Percentiles rank a stretch among this genome's conserved stretches.
Conservation (phyloP, 2,329 filamentous ascomycete genomes). For the Xylariaceae sp. region DNA sequence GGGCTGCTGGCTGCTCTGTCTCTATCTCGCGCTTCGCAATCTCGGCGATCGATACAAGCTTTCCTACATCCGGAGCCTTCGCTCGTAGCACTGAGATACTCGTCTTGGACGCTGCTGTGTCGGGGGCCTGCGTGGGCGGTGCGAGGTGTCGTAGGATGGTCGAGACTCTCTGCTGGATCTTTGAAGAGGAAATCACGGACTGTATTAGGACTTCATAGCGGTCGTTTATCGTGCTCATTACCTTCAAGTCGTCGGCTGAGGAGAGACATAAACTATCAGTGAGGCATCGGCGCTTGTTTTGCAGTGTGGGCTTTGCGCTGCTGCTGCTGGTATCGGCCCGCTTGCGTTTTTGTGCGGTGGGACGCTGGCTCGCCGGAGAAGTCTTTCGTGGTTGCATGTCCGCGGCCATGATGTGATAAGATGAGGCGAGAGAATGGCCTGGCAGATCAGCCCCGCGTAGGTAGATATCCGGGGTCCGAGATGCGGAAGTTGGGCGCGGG, state of each 20-base stretch:
- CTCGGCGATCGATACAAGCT: constrained; percentile 65
- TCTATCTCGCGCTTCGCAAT: constrained; percentile 56
- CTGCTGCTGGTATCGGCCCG: constrained; percentile 22
- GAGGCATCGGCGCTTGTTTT: constrained; percentile 28
- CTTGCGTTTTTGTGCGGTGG: constrained; percentile 27
- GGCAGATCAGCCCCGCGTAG: not conserved
- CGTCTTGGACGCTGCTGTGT: constrained; percentile 27
- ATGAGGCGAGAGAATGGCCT: not conserved
- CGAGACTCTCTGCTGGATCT: constrained; percentile 53
- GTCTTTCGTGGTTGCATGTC: constrained; percentile 5
- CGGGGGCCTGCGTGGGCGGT: constrained; percentile 10
- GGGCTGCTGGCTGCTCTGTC: constrained; percentile 29
- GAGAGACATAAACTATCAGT: constrained; percentile 27
- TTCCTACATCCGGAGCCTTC: constrained; percentile 51
- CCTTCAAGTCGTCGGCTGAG: constrained; percentile 38
- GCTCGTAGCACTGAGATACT: constrained; percentile 46
- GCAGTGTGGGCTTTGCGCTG: constrained; percentile 1
- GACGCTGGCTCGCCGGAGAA: not conserved
- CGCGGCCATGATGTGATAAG: constrained; percentile 17
- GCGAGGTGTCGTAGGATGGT: constrained; percentile 42
- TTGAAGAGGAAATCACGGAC: constrained; percentile 56
- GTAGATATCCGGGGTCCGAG: not conserved
- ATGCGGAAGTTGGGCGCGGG: not conserved
- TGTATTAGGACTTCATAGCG: constrained; percentile 49
- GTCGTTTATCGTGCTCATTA: constrained; percentile 40